Evolutionary conservation across 371 early-diverging fungal species (phyloP).

Genomic region (Mucor lusitanicus): DNA sequence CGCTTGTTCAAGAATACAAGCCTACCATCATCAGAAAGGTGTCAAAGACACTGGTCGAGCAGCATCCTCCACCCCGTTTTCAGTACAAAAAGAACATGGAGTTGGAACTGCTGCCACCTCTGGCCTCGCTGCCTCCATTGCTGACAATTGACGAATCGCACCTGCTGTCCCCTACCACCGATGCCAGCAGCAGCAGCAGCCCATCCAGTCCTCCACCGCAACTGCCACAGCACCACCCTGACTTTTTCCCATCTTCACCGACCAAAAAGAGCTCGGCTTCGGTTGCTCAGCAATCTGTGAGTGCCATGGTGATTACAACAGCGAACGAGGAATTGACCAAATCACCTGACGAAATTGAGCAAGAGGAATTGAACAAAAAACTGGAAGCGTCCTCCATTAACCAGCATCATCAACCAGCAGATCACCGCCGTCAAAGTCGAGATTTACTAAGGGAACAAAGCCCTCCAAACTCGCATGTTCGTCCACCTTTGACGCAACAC

Average conservation of each 20-base stretch:
- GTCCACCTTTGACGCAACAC: background rate
- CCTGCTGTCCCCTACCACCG: conserved; percentile 5
- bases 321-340: background rate
- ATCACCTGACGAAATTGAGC: conserved; percentile 2
- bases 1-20: background rate
- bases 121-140: conserved; percentile 10
- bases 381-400: background rate
- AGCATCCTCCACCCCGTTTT: background rate
- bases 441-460: background rate
- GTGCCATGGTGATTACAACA: conserved; percentile 1
- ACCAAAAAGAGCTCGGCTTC: conserved; percentile 8
- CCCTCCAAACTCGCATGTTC: background rate
- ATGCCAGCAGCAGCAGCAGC: too few relatives aligned
- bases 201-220: conserved; percentile 1
- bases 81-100: background rate
- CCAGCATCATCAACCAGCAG: background rate
- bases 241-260: conserved; percentile 1
- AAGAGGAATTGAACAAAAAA: background rate
- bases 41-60: conserved; percentile 22
- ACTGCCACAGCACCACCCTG: conserved; percentile 12
- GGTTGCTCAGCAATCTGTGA: conserved; percentile 17
- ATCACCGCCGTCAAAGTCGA: background rate
- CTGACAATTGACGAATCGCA: conserved; percentile 16
- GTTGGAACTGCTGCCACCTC: conserved; percentile 17
- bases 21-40: conserved; percentile 11